Evolutionary conservation across 257 asterid genomes (phyloP).

Genomic region (Solanum lignicaule): DNA sequence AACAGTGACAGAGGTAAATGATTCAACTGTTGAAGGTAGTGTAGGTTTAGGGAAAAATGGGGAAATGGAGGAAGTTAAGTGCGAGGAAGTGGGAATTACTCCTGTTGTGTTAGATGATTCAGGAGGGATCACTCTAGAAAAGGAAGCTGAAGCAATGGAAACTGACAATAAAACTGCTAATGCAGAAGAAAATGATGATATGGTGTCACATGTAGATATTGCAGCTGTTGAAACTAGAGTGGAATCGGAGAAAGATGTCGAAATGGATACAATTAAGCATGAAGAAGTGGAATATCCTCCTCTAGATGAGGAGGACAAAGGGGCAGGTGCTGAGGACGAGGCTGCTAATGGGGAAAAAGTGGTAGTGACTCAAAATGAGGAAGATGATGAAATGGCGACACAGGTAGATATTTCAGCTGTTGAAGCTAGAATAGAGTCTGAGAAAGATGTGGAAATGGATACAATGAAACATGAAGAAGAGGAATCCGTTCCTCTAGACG

Average conservation of each 20-base stretch:
- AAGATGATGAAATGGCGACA: constrained; percentile 36
- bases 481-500: constrained; percentile 9
- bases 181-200: not conserved
- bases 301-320: constrained; percentile 14
- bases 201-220: not conserved
- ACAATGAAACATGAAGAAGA: not conserved
- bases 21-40: not conserved
- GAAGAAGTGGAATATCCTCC: constrained; percentile 12
- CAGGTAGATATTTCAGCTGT: constrained; percentile 20
- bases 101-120: not conserved
- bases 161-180: constrained; percentile 11
- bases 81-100: not conserved
- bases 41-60: not conserved
- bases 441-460: constrained; percentile 20
- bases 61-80: not conserved
- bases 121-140: not conserved
- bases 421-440: constrained; percentile 20
- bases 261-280: constrained; percentile 14
- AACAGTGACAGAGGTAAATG: not conserved
- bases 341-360: constrained; percentile 25
- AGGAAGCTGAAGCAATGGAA: constrained; percentile 3
- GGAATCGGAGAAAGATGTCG: not conserved
- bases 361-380: constrained; percentile 24
- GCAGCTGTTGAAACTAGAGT: not conserved
- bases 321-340: constrained; percentile 33